Evolutionary conservation across 2,329 filamentous ascomycete genomes (phyloP).

Genomic region (Endoconidiophora laricicola): DNA sequence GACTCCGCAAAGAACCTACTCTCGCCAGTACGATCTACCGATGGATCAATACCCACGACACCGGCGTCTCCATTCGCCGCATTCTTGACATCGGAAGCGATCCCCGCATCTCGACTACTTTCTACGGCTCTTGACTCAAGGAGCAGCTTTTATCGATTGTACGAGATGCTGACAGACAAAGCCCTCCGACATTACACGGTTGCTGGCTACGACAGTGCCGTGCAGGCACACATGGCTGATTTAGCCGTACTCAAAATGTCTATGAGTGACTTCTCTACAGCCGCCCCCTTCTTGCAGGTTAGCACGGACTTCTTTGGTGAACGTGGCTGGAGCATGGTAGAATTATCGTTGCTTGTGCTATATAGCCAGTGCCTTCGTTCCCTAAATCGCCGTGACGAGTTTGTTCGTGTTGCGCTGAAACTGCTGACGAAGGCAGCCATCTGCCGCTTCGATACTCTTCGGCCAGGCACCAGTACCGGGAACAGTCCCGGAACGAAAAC

Average conservation of each 20-base stretch:
- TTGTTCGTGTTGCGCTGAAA: conserved; percentile 57
- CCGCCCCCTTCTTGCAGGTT: conserved; percentile 61
- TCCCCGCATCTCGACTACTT: conserved; percentile 40
- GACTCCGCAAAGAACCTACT: conserved; percentile 4
- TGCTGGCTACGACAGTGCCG: conserved; percentile 61
- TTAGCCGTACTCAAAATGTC: conserved; percentile 72
- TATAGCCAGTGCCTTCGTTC: conserved; percentile 70
- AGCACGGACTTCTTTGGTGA: conserved; percentile 66
- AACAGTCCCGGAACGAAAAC: neutral
- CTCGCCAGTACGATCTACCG: neutral
- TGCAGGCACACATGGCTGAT: conserved; percentile 65
- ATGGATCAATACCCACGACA: neutral
- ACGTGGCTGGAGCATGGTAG: conserved; percentile 61
- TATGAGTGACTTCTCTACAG: conserved; percentile 53
- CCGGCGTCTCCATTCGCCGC: conserved; percentile 4
- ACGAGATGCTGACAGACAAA: conserved; percentile 67
- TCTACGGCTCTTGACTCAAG: conserved; percentile 42
- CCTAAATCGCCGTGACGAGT: conserved; percentile 61
- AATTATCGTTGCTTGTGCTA: conserved; percentile 71
- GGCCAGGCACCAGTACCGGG: conserved; percentile 8
- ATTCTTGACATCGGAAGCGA: conserved; percentile 16
- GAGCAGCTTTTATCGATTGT: conserved; percentile 48
- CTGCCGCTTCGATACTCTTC: conserved; percentile 20
- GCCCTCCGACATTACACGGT: conserved; percentile 69
- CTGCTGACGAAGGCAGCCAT: conserved; percentile 47